Percentiles rank a stretch among this genome's conserved stretches.
Evolutionary conservation across 2,329 filamentous ascomycete genomes (phyloP).

Genomic region (Pestalotiopsis sp.): DNA sequence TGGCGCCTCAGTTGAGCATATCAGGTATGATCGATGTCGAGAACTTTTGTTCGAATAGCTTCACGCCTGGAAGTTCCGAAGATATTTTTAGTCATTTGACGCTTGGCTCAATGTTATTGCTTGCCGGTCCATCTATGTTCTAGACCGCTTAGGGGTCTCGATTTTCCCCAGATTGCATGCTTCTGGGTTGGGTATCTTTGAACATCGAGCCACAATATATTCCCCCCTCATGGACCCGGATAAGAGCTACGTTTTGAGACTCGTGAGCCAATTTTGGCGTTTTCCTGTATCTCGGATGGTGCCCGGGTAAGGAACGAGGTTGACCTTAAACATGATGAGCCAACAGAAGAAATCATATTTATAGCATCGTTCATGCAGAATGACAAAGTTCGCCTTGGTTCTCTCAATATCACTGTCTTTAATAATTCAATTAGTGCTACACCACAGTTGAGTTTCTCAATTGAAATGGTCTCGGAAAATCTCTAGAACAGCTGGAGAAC

Average conservation of each 20-base stretch:
- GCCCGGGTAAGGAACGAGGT: background rate
- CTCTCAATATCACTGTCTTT: background rate
- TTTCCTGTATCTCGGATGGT: background rate
- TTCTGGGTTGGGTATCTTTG: background rate
- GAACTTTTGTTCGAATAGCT: background rate
- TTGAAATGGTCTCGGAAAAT: background rate
- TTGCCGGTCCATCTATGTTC: background rate
- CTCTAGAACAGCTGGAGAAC: too few species aligned
- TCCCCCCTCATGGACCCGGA: background rate
- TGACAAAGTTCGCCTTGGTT: background rate
- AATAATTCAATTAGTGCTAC: background rate
- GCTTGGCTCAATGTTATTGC: background rate
- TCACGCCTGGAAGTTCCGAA: background rate
- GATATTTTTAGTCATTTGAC: background rate
- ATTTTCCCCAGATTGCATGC: background rate
- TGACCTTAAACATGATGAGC: too few species aligned
- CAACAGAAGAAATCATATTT: background rate
- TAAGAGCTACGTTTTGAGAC: background rate
- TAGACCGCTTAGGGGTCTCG: background rate
- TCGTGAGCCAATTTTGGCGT: background rate
- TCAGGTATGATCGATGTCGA: background rate
- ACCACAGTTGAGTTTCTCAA: background rate
- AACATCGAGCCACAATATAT: background rate
- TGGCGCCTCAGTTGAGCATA: background rate
- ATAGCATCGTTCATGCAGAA: background rate